A percentile compares a stretch with the other conserved stretches of the same genome.
phyloP scores from a whole-genome alignment of 495 filamentous ascomycete species.

The Xylaria venustula region DNA sequence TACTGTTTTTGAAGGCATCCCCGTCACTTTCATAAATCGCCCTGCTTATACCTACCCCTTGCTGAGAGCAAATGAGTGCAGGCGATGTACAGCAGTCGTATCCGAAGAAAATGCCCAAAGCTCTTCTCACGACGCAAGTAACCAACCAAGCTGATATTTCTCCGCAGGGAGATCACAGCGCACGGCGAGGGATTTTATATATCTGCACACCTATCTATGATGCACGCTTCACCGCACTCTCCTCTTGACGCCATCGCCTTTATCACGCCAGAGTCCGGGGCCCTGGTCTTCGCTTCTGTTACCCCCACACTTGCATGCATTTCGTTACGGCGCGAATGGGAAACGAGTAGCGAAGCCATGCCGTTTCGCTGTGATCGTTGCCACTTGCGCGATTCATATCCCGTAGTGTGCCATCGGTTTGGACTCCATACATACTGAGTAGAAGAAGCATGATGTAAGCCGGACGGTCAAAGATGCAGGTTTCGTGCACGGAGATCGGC shows the following conservation, averaged over 20 bases:
- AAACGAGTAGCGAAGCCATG: background rate
- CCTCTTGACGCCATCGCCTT: background rate
- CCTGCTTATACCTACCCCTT: too few species aligned
- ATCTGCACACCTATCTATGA: background rate
- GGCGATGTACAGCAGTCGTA: background rate
- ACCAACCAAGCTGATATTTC: background rate
- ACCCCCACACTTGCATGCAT: conserved; percentile 10
- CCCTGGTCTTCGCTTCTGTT: background rate
- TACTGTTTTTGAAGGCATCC: background rate
- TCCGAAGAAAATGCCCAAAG: background rate
- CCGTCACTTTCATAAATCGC: background rate
- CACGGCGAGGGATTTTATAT: background rate
- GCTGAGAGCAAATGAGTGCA: background rate
- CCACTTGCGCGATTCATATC: background rate
- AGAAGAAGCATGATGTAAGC: too few species aligned
- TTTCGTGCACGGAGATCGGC: background rate
- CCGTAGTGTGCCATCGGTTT: too few species aligned
- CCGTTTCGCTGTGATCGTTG: background rate
- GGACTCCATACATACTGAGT: too few species aligned
- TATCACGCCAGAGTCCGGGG: background rate
- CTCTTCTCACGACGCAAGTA: background rate
- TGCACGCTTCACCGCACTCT: conserved; percentile 1
- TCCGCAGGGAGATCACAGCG: background rate
- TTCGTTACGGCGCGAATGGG: background rate
- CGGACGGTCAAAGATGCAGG: background rate